phyloP scores from a whole-genome alignment of 768 basidiomycete species.

The Hortiboletus campestris region DNA sequence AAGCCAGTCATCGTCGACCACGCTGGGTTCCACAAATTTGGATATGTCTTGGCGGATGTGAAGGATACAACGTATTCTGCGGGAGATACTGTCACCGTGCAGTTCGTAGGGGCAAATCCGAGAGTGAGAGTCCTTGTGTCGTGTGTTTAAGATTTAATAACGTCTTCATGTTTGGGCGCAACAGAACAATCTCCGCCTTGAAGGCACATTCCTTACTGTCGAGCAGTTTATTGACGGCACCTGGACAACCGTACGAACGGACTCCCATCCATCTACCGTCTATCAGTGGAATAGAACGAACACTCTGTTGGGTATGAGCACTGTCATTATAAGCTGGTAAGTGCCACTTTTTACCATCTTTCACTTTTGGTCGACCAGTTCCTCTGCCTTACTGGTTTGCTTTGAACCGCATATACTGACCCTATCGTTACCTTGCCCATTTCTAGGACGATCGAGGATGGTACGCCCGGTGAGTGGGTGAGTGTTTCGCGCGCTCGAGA shows the following conservation, averaged over 20 bases:
- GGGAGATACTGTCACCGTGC: constrained; percentile 57
- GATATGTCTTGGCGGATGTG: constrained; percentile 59
- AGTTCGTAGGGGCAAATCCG: constrained; percentile 77
- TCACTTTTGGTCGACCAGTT: not conserved
- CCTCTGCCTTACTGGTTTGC: constrained; percentile 4
- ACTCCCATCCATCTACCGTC: constrained; percentile 76
- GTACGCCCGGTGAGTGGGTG: constrained; percentile 37
- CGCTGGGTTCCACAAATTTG: constrained; percentile 56
- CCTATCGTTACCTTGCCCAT: not conserved
- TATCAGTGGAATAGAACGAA: constrained; percentile 63
- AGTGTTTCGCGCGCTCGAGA: not conserved
- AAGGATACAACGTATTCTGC: constrained; percentile 45
- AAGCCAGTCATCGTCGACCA: constrained; percentile 61
- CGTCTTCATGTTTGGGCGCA: no score
- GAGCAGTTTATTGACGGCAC: constrained; percentile 47
- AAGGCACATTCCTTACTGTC: constrained; percentile 69
- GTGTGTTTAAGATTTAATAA: not conserved
- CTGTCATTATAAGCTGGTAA: constrained; percentile 66
- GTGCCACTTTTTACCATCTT: constrained; percentile 1
- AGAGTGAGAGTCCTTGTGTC: constrained; percentile 44
- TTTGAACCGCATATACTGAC: not conserved
- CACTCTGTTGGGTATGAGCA: constrained; percentile 58
- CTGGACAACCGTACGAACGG: constrained; percentile 63
- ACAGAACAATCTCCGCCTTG: constrained; percentile 76
- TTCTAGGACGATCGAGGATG: constrained; percentile 59